Evolutionary conservation across 768 basidiomycete species (phyloP), one percentile per base, ranked within the genome.

Genomic region (Pulveroboletus sp.): DNA sequence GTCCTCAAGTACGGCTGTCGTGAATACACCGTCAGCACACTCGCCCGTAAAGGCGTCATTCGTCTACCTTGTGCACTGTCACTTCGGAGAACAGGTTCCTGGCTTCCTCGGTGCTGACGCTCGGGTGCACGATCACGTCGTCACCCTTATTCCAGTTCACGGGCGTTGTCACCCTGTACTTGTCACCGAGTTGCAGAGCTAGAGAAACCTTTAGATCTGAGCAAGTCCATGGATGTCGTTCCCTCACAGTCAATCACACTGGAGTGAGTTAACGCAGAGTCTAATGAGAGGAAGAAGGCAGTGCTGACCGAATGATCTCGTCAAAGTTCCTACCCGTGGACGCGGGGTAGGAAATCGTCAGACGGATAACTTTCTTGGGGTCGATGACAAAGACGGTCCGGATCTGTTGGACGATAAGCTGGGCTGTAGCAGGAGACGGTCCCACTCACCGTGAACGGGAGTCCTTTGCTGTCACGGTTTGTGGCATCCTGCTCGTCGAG

Each of bases 381-480:
- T 99, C 96, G 63, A 99, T 92, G 57, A 99, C 74, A 71, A 95
- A 99, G 53, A 99, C 96, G 8, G 93, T 96, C 52, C 96, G 87
- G 71, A 99, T 83, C 86, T 90, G 49, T 15, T 31, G 39, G 24
- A 45, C 47, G 39, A 39, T 56, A 33, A 51, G 44, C 12, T 37
- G 27, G 12, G 9, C 35, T 35, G 26, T 37, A 33, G 24, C 27
- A 31, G 35, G 17, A 14, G 12, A 32, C 11, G 15, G 26, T 42
- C 8, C 15, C 49, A 51, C 48, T 44, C 56, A 85, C 92, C 42
- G 96, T 99, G 77, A 97, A 93, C 18, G 96, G 96, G 39, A 97
- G 78, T 41, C 93, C 91, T 69, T 89, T 91, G 33, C 72, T 73
- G 66, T 90, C 88, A 33, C 80, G 77, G 72, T 92, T 99, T 47